Evolutionary conservation across 805 yeast genomes (phyloP), one percentile per base, ranked within the genome.

Genomic region (Kazachstania kunashirensis): DNA sequence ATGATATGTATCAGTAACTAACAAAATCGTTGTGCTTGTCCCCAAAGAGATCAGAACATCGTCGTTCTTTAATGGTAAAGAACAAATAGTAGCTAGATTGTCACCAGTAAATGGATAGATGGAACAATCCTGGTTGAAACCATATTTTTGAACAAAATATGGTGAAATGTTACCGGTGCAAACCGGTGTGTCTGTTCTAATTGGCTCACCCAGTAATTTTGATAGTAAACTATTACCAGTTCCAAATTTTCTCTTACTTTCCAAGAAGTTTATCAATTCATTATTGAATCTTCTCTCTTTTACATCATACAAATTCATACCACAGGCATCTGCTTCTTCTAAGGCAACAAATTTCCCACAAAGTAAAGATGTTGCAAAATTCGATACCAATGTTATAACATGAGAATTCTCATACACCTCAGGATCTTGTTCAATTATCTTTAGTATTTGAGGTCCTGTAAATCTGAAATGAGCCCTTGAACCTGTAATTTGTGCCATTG

Each of bases 401-500:
- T 53, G 51, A 1, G 95, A 82, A 2, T 68, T 53, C 6, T 55
- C 53, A 57, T 82, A 86, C 3, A 61, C 58, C 2, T 67, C 66
- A 0, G 76, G 73, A 30, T 70, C 66, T 1, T 62, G 56, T 34
- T 74, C 66, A 2, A 73, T 73, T 31, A 85, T 60, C 49, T 83
- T 84, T 45, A 89, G 65, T 36, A 86, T 84, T 62, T 86, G 96
- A n/a, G 89, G 75, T 0, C 96, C 96, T 0, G 95, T 85, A 53
- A 86, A 86, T 42, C 96, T 66, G 51, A 80, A 81, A 59, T 86
- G 95, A 2, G 94, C 94, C 48, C 79, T 73, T 3, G 94, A 82
- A 2, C 96, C 96, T 0, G 95, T 80, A 17, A 79, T 57, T 25
- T 63, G 49, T 6, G 94, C 86, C 51, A 86, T 61, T 9, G 46